Conservation (phyloP, 2,329 filamentous ascomycete species). For the Cadophora sp. region DNA sequence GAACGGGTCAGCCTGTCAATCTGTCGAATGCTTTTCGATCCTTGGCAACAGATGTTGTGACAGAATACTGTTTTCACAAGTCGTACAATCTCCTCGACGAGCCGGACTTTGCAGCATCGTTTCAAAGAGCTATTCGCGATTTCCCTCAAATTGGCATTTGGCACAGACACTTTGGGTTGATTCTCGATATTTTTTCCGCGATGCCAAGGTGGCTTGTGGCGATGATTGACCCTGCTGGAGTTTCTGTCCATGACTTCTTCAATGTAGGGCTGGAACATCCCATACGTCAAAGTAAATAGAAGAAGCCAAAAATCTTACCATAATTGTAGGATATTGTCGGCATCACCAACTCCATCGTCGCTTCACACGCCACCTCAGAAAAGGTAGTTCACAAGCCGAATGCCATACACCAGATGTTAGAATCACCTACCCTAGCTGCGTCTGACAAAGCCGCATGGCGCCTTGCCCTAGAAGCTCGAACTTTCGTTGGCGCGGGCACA, state of each 20-base stretch:
- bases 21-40: slow-evolving; percentile 24
- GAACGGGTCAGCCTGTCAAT: not conserved
- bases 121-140: slow-evolving; percentile 10
- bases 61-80: slow-evolving; percentile 36
- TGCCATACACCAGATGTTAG: slow-evolving; percentile 26
- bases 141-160: not conserved
- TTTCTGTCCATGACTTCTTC: slow-evolving; percentile 6
- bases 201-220: slow-evolving; percentile 22
- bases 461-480: slow-evolving; percentile 48
- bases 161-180: slow-evolving; percentile 19
- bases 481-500: slow-evolving; percentile 48
- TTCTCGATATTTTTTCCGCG: slow-evolving; percentile 16
- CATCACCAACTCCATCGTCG: slow-evolving; percentile 15
- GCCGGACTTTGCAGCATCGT: slow-evolving; percentile 16
- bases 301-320: not conserved
- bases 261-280: slow-evolving; percentile 2
- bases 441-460: slow-evolving; percentile 47
- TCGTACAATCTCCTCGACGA: slow-evolving; percentile 20
- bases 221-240: slow-evolving; percentile 15
- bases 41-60: slow-evolving; percentile 35
- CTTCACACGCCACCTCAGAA: not conserved
- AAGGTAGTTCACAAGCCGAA: slow-evolving; percentile 23
- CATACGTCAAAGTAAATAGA: slow-evolving; percentile 23
- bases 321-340: slow-evolving; percentile 14
- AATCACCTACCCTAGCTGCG: slow-evolving; percentile 43